Evolutionary conservation across 768 basidiomycete genomes (phyloP).

Genomic region (Royoungia palumana): DNA sequence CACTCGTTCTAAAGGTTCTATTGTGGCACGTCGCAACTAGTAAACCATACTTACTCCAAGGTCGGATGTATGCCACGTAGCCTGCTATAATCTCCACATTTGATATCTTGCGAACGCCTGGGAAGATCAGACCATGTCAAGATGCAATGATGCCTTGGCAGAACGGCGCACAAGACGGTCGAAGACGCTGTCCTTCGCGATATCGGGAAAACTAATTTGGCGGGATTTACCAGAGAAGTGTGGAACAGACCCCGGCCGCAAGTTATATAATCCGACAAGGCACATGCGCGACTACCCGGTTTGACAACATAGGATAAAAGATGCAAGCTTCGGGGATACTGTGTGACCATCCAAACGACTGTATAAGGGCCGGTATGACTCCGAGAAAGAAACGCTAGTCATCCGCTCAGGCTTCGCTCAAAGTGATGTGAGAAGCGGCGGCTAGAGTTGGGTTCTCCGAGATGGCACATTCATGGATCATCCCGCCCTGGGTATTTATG

Average conservation of each 20-base stretch:
- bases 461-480: conserved; percentile 1
- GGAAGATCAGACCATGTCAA: conserved; percentile 7
- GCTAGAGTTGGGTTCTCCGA: conserved; percentile 10
- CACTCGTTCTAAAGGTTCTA: conserved; percentile 57
- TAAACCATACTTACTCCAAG: background rate
- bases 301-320: conserved; percentile 1
- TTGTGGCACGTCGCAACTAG: background rate
- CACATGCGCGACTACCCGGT: background rate
- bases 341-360: background rate
- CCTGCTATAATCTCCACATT: background rate
- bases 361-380: background rate
- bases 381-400: background rate
- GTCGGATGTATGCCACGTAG: conserved; percentile 4
- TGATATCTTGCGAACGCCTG: background rate
- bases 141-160: background rate
- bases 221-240: no score
- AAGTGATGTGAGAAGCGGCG: conserved; percentile 6
- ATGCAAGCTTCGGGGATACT: conserved; percentile 2
- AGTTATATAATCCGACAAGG: background rate
- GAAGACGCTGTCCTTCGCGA: background rate
- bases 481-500: background rate
- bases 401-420: conserved; percentile 3
- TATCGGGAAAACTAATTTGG: no score
- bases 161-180: conserved; percentile 4
- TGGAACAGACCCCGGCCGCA: no score